These are phyloP conservation scores for Russula brevipes DNA, from an alignment of 768 basidiomycete species.

Conservation along the genomic window DNA sequence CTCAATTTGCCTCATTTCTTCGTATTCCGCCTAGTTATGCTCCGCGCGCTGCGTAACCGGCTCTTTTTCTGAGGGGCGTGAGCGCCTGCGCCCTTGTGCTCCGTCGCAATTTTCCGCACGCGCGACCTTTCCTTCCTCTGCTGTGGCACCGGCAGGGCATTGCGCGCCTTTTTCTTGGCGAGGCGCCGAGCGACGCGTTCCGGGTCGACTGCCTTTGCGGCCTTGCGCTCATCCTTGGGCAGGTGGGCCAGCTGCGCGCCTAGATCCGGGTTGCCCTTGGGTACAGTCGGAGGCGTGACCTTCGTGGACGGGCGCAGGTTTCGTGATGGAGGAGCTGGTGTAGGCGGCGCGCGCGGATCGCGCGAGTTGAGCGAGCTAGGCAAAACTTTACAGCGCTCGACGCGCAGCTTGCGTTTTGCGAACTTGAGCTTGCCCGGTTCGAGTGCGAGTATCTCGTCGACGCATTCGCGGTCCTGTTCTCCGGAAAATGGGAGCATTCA, in stretches of 20 bases:
- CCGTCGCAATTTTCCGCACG: constrained; percentile 40
- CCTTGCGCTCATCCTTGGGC: constrained; percentile 82
- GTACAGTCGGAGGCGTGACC: constrained; percentile 33
- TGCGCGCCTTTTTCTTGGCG: constrained; percentile 84
- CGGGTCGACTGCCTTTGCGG: constrained; percentile 69
- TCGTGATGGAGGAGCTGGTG: constrained; percentile 14
- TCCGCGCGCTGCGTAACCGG: constrained; percentile 52
- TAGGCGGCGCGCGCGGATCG: constrained; percentile 27
- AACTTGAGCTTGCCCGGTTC: constrained; percentile 77
- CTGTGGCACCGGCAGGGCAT: constrained; percentile 40
- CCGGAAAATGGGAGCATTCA: neutral
- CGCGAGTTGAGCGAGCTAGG: constrained; percentile 35
- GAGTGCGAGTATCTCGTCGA: constrained; percentile 86
- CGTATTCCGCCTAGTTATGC: constrained; percentile 47
- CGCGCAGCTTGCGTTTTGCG: constrained; percentile 86
- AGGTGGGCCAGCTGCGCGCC: constrained; percentile 74
- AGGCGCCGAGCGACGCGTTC: constrained; percentile 78
- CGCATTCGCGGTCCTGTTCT: constrained; percentile 77
- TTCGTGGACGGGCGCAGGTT: constrained; percentile 11
- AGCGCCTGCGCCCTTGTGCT: constrained; percentile 28
- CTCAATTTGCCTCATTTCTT: constrained; percentile 52
- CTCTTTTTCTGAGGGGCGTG: constrained; percentile 38
- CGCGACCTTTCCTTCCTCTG: constrained; percentile 44
- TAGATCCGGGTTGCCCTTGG: constrained; percentile 78
- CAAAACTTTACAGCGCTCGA: constrained; percentile 84